A percentile compares a stretch with the other conserved stretches of the same genome.
These are phyloP conservation scores for Somion occarium DNA, from an alignment of 1,284 basidiomycete species.

Conservation along the genomic window DNA sequence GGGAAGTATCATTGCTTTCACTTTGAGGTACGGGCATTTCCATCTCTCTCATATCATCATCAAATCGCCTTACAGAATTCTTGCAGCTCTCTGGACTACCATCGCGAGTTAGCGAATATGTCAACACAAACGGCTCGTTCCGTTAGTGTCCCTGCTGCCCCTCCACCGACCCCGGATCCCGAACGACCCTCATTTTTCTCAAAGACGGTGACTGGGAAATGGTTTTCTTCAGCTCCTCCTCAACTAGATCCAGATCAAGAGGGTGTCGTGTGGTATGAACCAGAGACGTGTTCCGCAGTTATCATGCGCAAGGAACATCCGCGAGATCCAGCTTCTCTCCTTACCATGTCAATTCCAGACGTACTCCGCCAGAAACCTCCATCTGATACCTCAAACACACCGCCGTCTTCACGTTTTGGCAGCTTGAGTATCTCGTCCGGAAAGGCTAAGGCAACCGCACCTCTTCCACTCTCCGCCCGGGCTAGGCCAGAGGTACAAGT, in stretches of 20 bases:
- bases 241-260: slow-evolving; percentile 56
- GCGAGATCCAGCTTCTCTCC: slow-evolving; percentile 48
- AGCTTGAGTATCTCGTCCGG: slow-evolving; percentile 14
- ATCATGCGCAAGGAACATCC: slow-evolving; percentile 61
- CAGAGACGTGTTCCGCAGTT: slow-evolving; percentile 53
- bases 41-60: no score
- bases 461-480: slow-evolving; percentile 42
- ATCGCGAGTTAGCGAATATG: slow-evolving; percentile 50
- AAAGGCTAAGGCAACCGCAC: slow-evolving; percentile 12
- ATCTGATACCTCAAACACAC: neutral
- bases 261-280: slow-evolving; percentile 53
- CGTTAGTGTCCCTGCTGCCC: slow-evolving; percentile 17
- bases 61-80: no score
- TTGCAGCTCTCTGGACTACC: slow-evolving; percentile 56
- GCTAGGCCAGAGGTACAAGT: slow-evolving; percentile 58
- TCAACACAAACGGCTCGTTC: slow-evolving; percentile 18
- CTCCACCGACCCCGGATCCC: slow-evolving; percentile 23
- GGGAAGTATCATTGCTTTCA: slow-evolving; percentile 74
- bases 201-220: slow-evolving; percentile 39
- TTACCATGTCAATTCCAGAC: slow-evolving; percentile 47
- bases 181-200: slow-evolving; percentile 39
- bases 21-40: slow-evolving; percentile 44
- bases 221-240: slow-evolving; percentile 38
- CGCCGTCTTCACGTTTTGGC: slow-evolving; percentile 14
- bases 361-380: slow-evolving; percentile 47